Evolutionary conservation across 345 rosid genomes (phyloP).

Genomic region (Pelargonium nanum): DNA sequence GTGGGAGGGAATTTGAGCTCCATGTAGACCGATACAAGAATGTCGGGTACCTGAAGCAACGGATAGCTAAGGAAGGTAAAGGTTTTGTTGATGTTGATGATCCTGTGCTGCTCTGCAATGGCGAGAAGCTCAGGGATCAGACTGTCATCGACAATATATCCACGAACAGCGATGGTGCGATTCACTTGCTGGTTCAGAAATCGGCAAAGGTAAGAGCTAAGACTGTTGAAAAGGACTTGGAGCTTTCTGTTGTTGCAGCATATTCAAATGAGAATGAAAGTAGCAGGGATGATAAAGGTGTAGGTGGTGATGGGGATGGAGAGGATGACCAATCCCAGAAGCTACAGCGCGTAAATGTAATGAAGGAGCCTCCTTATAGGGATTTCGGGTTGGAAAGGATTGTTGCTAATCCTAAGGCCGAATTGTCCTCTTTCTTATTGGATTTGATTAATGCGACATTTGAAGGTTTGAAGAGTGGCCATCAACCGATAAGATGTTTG

Average conservation of each 20-base stretch:
- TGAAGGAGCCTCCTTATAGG: conserved; percentile 16
- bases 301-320: conserved; percentile 10
- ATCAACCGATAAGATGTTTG: conserved; percentile 27
- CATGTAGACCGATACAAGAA: conserved; percentile 51
- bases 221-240: conserved; percentile 57
- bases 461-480: conserved; percentile 26
- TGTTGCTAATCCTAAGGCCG: conserved; percentile 20
- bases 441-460: conserved; percentile 24
- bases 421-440: conserved; percentile 19
- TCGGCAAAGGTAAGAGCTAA: conserved; percentile 49
- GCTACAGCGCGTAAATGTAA: no score
- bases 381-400: conserved; percentile 26
- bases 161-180: conserved; percentile 36
- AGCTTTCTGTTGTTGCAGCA: conserved; percentile 49
- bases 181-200: conserved; percentile 50
- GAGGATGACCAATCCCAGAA: conserved; percentile 2
- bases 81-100: conserved; percentile 44
- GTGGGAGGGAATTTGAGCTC: conserved; percentile 50
- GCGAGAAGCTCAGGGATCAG: conserved; percentile 56
- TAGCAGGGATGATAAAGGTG: neutral
- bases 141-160: conserved; percentile 49
- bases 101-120: conserved; percentile 56
- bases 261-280: conserved; percentile 12
- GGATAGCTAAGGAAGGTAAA: conserved; percentile 38
- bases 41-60: conserved; percentile 59